These are phyloP conservation scores for Stephanodiscus triporus DNA, from an alignment of 108 stramenopile genomes.

Conservation along the genomic window DNA sequence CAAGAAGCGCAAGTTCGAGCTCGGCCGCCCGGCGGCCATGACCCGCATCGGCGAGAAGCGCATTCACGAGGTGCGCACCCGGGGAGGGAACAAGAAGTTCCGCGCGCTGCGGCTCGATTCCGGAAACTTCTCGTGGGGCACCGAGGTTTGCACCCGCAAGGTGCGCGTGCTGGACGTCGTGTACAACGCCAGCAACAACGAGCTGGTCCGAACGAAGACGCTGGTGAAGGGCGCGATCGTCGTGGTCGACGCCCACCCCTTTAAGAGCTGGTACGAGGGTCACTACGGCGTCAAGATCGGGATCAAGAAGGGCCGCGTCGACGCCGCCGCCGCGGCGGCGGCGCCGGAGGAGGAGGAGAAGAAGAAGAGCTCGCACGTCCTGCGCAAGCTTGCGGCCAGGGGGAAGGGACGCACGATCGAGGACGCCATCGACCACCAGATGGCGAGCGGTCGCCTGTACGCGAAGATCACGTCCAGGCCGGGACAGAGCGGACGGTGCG, in stretches of 20 bases:
- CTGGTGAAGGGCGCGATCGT: constrained; percentile 99
- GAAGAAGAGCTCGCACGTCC: constrained; percentile 73
- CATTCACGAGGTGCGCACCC: constrained; percentile 89
- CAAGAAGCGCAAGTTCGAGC: constrained; percentile 99
- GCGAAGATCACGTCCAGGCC: constrained; percentile 98
- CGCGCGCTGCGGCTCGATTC: constrained; percentile 95
- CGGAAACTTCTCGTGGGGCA: constrained; percentile 99
- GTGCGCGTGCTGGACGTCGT: constrained; percentile 98
- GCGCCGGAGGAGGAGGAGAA: constrained; percentile 54
- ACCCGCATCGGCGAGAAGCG: constrained; percentile 98
- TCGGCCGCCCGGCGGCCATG: constrained; percentile 97
- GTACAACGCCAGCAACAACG: constrained; percentile 99
- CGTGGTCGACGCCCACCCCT: constrained; percentile 97
- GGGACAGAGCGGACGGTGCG: constrained; percentile 98
- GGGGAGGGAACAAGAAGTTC: constrained; percentile 97
- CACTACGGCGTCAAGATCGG: constrained; percentile 98
- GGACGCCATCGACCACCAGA: constrained; percentile 91
- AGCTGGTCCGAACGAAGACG: constrained; percentile 99
- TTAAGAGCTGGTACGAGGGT: constrained; percentile 97
- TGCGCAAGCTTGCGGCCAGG: constrained; percentile 85
- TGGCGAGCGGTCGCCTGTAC: constrained; percentile 94
- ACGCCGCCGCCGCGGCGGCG: constrained; percentile 56
- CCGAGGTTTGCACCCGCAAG: constrained; percentile 98
- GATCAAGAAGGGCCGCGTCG: constrained; percentile 83
- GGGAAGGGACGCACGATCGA: constrained; percentile 89